Evolutionary conservation across 495 filamentous ascomycete species (phyloP).

Genomic region (Patellaria atrata): DNA sequence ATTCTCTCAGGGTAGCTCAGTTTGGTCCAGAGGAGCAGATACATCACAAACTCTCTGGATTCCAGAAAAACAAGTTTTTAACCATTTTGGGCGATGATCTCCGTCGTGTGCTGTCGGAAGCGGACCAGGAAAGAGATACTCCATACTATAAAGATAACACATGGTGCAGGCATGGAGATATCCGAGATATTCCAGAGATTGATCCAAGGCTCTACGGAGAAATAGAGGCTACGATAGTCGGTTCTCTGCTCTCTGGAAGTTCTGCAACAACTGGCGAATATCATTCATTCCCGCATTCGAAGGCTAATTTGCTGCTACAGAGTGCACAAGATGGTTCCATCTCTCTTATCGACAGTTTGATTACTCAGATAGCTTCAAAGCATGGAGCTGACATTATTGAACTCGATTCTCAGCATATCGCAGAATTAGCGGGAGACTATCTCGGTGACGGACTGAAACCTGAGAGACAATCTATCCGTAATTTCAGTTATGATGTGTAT

Average conservation of each 20-base stretch:
- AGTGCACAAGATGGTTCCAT: slow-evolving; percentile 46
- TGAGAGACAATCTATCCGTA: slow-evolving; percentile 19
- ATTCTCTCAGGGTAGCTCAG: no score
- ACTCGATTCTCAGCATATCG: slow-evolving; percentile 66
- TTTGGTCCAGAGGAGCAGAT: no score
- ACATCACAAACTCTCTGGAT: no score
- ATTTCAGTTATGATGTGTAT: slow-evolving; percentile 24
- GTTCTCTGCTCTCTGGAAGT: slow-evolving; percentile 7
- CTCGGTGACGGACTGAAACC: slow-evolving; percentile 42
- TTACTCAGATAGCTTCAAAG: slow-evolving; percentile 43
- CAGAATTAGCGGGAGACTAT: slow-evolving; percentile 60
- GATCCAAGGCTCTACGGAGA: slow-evolving; percentile 2
- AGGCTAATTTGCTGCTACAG: slow-evolving; percentile 51
- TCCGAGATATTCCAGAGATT: slow-evolving; percentile 24
- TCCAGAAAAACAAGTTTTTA: no score
- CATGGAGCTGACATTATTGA: slow-evolving; percentile 61
- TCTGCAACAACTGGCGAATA: slow-evolving; percentile 3
- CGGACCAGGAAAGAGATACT: no score
- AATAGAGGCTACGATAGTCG: slow-evolving; percentile 13
- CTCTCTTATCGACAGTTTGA: slow-evolving; percentile 41
- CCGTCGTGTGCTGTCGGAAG: no score
- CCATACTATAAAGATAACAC: slow-evolving; percentile 1
- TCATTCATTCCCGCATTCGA: slow-evolving; percentile 34
- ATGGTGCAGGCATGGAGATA: slow-evolving; percentile 13
- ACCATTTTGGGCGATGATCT: no score